Conservation (phyloP, 306 rosid genomes). For the Hippophae rhamnoides region DNA sequence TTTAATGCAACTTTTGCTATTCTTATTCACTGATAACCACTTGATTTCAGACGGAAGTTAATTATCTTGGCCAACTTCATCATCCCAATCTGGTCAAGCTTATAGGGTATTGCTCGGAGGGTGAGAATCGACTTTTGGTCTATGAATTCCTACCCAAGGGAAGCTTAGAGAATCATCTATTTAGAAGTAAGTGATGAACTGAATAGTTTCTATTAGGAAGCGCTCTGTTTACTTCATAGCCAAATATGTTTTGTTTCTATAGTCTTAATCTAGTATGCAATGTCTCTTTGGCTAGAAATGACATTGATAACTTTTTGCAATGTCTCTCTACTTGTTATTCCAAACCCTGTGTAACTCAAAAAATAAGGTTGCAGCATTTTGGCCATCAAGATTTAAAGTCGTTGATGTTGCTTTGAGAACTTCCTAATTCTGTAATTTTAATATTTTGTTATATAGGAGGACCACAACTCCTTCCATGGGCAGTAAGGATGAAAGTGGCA, state of each 20-base stretch:
- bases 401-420: slow-evolving; percentile 1
- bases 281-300: too few species aligned
- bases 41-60: slow-evolving; percentile 80
- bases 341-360: neutral
- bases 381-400: neutral
- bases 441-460: slow-evolving; percentile 51
- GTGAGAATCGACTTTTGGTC: slow-evolving; percentile 78
- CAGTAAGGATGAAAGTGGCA: slow-evolving; percentile 83
- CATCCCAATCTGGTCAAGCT: slow-evolving; percentile 85
- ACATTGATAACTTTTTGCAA: too few species aligned
- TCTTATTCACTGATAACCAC: slow-evolving; percentile 13
- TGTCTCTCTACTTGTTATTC: too few species aligned
- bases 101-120: slow-evolving; percentile 87
- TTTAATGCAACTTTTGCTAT: slow-evolving; percentile 3
- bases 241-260: neutral
- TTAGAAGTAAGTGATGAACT: slow-evolving; percentile 56
- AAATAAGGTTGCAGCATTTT: neutral
- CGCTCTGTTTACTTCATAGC: neutral
- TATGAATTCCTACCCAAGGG: slow-evolving; percentile 94
- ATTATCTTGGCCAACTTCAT: slow-evolving; percentile 82
- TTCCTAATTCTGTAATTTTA: slow-evolving; percentile 3
- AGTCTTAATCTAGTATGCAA: neutral
- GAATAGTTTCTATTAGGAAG: neutral
- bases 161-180: slow-evolving; percentile 89
- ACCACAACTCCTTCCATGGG: slow-evolving; percentile 85